phyloP scores from a whole-genome alignment of 192 early-diverging fungal species.

The Spizellomyces sp. region DNA sequence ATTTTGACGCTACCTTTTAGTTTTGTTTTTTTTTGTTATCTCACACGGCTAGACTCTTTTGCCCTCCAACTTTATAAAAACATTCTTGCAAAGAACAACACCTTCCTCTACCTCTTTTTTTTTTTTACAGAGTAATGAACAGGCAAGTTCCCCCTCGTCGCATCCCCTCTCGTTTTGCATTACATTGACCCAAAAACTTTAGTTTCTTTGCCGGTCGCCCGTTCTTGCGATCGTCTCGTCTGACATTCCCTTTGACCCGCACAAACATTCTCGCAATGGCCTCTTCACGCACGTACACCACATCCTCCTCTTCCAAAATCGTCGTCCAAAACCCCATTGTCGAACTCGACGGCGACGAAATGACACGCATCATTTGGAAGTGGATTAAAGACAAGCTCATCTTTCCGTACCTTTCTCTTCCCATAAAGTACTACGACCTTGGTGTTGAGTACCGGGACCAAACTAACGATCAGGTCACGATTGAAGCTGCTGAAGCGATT shows the following conservation, averaged over 20 bases:
- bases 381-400: conserved; percentile 92
- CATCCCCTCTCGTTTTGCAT: too few species aligned
- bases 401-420: conserved; percentile 82
- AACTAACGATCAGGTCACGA: conserved; percentile 93
- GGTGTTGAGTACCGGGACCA: conserved; percentile 89
- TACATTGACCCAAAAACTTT: too few species aligned
- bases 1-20: too few species aligned
- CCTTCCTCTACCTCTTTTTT: too few species aligned
- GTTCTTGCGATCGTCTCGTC: not conserved
- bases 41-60: too few species aligned
- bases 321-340: conserved; percentile 82
- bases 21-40: too few species aligned
- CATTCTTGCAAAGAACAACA: too few species aligned
- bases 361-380: conserved; percentile 98
- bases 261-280: not conserved
- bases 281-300: not conserved
- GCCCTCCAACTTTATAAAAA: too few species aligned
- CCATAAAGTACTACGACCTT: conserved; percentile 97
- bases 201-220: conserved; percentile 1
- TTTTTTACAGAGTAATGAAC: too few species aligned
- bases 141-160: too few species aligned
- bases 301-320: conserved; percentile 51
- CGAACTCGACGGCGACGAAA: conserved; percentile 91
- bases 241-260: not conserved
- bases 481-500: conserved; percentile 95